Percentiles rank a stretch among this genome's conserved stretches.
Evolutionary conservation across 345 rosid genomes (phyloP).

Genomic region (Eucalyptus viminalis): DNA sequence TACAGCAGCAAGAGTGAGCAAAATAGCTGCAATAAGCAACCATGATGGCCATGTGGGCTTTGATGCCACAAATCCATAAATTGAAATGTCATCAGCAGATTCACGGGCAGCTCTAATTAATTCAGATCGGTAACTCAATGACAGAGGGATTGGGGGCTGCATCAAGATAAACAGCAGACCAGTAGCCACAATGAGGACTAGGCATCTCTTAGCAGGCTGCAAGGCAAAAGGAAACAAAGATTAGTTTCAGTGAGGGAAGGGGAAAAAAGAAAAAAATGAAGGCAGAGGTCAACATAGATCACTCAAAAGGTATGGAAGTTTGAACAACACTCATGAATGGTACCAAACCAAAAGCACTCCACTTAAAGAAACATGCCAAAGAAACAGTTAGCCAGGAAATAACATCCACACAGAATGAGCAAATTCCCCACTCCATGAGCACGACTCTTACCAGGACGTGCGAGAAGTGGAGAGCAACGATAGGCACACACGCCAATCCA

Average conservation of each 20-base stretch:
- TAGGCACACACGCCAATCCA: constrained; percentile 88
- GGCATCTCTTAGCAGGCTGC: constrained; percentile 92
- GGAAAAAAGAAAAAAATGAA: background rate
- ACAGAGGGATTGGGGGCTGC: constrained; percentile 89
- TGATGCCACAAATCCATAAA: constrained; percentile 82
- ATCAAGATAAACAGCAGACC: constrained; percentile 80
- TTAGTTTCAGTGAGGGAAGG: background rate
- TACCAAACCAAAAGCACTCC: background rate
- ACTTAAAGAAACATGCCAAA: background rate
- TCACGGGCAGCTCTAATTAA: constrained; percentile 82
- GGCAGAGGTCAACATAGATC: background rate
- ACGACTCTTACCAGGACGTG: constrained; percentile 65
- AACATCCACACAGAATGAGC: background rate
- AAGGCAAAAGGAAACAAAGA: background rate
- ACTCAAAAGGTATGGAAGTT: background rate
- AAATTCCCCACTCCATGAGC: background rate
- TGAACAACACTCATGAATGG: background rate
- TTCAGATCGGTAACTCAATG: constrained; percentile 80
- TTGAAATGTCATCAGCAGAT: constrained; percentile 92
- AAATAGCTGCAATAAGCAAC: constrained; percentile 73
- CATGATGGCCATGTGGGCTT: constrained; percentile 99
- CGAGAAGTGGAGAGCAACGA: constrained; percentile 86
- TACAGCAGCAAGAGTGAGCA: constrained; percentile 77
- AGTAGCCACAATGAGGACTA: constrained; percentile 80
- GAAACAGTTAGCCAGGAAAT: background rate